Evolutionary conservation across 768 basidiomycete species (phyloP).

Genomic region (Amanita phalloides): DNA sequence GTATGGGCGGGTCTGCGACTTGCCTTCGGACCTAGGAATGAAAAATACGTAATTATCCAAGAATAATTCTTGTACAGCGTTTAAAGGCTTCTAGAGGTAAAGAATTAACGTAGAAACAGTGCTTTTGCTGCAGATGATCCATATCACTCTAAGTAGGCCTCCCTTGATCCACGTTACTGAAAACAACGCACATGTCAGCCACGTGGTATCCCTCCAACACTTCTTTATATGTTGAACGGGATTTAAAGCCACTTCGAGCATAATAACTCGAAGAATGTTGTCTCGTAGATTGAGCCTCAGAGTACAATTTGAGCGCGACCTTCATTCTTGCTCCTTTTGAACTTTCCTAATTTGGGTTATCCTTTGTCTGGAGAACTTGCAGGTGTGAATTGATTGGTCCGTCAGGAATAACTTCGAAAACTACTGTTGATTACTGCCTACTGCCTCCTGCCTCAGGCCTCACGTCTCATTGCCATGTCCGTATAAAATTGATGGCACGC

Average conservation of each 20-base stretch:
- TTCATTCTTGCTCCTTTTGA: conserved; percentile 22
- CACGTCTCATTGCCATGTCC: conserved; percentile 25
- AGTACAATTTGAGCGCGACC: not conserved
- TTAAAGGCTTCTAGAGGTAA: not conserved
- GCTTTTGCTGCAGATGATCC: not conserved
- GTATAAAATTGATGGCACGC: conserved; percentile 36
- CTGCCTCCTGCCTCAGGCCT: conserved; percentile 24
- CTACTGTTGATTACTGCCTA: conserved; percentile 25
- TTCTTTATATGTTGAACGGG: not conserved
- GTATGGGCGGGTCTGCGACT: conserved; percentile 76
- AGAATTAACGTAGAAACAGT: not conserved
- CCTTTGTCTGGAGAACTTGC: conserved; percentile 33
- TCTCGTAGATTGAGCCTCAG: not conserved
- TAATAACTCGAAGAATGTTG: not conserved
- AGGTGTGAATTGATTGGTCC: conserved; percentile 28
- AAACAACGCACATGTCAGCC: not conserved
- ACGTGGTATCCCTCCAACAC: not conserved
- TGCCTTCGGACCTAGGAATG: conserved; percentile 47
- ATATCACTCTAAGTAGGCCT: not conserved
- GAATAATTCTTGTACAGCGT: conserved; percentile 25
- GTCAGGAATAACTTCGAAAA: conserved; percentile 23
- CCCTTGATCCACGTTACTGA: not conserved
- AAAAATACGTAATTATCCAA: conserved; percentile 48
- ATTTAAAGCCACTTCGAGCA: not conserved
- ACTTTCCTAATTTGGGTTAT: conserved; percentile 38